These are phyloP conservation scores for Phialemoniopsis sp. DNA, from an alignment of 2,329 filamentous ascomycete species.

Conservation along the genomic window DNA sequence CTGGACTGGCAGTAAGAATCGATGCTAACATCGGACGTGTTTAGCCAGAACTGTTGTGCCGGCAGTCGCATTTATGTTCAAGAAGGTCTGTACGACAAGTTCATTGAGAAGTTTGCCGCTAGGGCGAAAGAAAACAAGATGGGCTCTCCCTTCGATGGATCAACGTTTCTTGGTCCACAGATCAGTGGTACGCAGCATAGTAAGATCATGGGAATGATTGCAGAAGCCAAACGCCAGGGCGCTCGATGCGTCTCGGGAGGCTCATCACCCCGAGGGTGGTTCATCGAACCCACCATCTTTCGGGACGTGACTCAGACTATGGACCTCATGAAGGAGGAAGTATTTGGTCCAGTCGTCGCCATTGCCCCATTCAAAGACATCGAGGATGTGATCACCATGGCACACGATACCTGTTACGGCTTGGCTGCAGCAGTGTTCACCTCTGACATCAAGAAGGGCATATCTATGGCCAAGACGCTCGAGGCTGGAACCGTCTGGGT, in stretches of 20 bases:
- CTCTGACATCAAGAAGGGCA: conserved; percentile 19
- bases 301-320: conserved; percentile 16
- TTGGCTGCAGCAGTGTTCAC: conserved; percentile 23
- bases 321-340: conserved; percentile 28
- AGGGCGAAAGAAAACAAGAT: no score
- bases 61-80: conserved; percentile 53
- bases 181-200: conserved; percentile 19
- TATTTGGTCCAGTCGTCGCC: conserved; percentile 36
- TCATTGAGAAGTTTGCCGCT: conserved; percentile 14
- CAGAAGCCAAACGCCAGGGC: conserved; percentile 15
- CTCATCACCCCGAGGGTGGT: conserved; percentile 9
- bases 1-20: no score
- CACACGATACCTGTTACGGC: conserved; percentile 22
- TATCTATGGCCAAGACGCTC: conserved; percentile 23
- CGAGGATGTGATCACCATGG: conserved; percentile 17
- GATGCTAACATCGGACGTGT: no score
- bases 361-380: conserved; percentile 28
- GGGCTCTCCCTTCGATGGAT: conserved; percentile 10
- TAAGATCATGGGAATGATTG: conserved; percentile 17
- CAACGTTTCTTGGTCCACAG: conserved; percentile 21
- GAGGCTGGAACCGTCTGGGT: conserved; percentile 26
- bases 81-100: conserved; percentile 36
- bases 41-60: no score
- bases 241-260: conserved; percentile 14
- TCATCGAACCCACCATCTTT: conserved; percentile 19